Evolutionary conservation across 2,329 filamentous ascomycete genomes (phyloP), one percentile per base, ranked within the genome.

Genomic region (Xylaria sp.): DNA sequence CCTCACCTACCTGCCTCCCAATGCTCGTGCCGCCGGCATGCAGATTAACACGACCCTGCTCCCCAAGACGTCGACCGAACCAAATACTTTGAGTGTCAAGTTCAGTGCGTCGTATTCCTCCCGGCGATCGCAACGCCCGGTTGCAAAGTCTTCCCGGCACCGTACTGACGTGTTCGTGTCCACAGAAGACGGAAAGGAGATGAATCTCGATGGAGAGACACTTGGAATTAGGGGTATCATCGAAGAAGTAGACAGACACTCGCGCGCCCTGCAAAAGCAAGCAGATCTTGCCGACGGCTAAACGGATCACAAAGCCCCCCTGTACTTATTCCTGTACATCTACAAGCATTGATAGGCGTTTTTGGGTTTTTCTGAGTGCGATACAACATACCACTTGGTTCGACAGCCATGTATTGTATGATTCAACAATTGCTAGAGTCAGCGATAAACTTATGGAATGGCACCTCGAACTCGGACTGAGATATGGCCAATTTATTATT

Each of bases 171-270:
- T 51, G 6, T 44, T 31, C 11, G 25, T 35, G 11, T 31, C n/a
- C 11, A 33, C 21, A 96, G 92, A 97, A 83, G 95, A 97, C 74
- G 95, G 95, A 70, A 96, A 94, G 80, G 89, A 96, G 72, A 86
- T 98, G 80, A 87, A 87, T 33, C 85, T 98, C 38, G 88, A 97
- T 74, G 84, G 92, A 68, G 88, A 91, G 69, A 90, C 89, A 76
- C 82, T 93, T 78, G 90, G 88, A 69, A 93, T 98, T 74, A 91
- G 91, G 74, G 90, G 93, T 72, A 86, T 98, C 19, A 84, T 94
- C 60, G 91, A 93, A 75, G 93, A 98, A 77, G 88, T 97, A 44
- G 91, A 97, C 75, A 85, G 95, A 71, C 92, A 98, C 79, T 97
- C 93, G 52, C 86, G 95, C 68, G 81, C 83, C 68, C 78, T 98